Evolutionary conservation across 2,329 filamentous ascomycete species (phyloP), one percentile per base, ranked within the genome.

Genomic region (Lasiodiplodia theobromae): DNA sequence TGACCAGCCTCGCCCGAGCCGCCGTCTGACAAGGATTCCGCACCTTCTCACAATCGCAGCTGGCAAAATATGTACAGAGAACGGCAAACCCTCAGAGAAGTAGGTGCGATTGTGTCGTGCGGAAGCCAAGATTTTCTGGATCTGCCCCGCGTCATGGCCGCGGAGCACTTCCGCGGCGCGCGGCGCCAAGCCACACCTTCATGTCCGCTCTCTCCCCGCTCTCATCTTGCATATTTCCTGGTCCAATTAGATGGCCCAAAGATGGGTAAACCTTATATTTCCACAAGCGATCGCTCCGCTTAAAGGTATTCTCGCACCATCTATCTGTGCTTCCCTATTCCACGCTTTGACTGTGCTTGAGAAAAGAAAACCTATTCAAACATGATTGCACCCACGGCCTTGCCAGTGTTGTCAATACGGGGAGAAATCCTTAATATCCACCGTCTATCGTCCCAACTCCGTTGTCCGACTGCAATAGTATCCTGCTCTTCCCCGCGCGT

Each of bases 381-480:
- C 60, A 64, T 31, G 47, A 38, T 4, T 57, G 44, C 44, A 52
- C 44, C 44, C 60, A 25, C 47, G 21, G 60, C 47, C 7, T 25
- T 52, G 28, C 16, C 21, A 25, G 47, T 60, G 23, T 16, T 38
- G 37, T 38, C 54, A 40, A 38, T 23, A 31, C n/a, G 37, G 12
- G 51, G 37, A 47, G 51, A 62, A 62, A 64, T 64, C 60, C 44
- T 31, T 52, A 21, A 52, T 64, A 12, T 23, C 44, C 60, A 49
- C 60, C 60, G 28, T 64, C 60, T 64, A 64, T 64, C 58, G 34
- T 63, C 23, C 40, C 44, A 52, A 64, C 28, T 52, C 47, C 60
- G 18, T 3, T 60, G 10, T 37, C 21, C 37, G 12, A 28, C 11
- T 37, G 7, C 21, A 12, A 44, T 44, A 38, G 5, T 23, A 16